These are phyloP conservation scores for Quillaja saponaria DNA, from an alignment of 306 rosid genomes.

Conservation along the genomic window DNA sequence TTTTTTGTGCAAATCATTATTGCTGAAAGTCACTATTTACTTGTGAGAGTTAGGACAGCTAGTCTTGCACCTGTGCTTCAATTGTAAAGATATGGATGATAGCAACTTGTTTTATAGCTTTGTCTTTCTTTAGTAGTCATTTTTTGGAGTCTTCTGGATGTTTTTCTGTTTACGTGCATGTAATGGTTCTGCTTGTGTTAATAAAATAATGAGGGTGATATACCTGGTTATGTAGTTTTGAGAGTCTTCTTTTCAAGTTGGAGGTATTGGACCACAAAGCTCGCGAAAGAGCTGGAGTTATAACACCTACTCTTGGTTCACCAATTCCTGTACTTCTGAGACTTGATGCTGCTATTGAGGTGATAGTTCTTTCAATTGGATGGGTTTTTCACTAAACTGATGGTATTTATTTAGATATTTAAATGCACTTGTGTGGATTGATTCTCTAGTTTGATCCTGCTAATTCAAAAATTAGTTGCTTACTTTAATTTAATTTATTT, in stretches of 20 bases:
- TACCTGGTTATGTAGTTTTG: conserved; percentile 63
- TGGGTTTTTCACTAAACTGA: background rate
- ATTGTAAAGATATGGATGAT: too few relatives aligned
- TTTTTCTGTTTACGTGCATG: too few relatives aligned
- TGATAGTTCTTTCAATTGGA: conserved; percentile 29
- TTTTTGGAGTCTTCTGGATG: too few relatives aligned
- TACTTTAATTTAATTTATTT: conserved; percentile 11
- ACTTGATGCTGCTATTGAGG: conserved; percentile 85
- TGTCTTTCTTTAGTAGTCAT: too few relatives aligned
- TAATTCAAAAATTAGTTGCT: conserved; percentile 8
- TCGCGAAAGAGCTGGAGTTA: conserved; percentile 92
- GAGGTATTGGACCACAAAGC: conserved; percentile 97
- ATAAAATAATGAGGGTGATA: too few relatives aligned
- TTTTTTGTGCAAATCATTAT: too few relatives aligned
- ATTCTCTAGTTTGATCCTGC: conserved; percentile 20
- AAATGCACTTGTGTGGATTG: conserved; percentile 8
- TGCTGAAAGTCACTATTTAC: too few relatives aligned
- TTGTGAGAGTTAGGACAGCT: too few relatives aligned
- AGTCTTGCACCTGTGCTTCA: too few relatives aligned
- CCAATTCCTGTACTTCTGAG: conserved; percentile 80
- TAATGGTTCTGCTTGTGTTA: too few relatives aligned
- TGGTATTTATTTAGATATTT: conserved; percentile 4
- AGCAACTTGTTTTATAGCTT: too few relatives aligned
- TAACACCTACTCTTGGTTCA: conserved; percentile 84
- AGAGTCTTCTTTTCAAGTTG: conserved; percentile 80